Base-by-base conservation (phyloP, 1,284 basidiomycete species). In the Fistulinella cinereoalba region DNA sequence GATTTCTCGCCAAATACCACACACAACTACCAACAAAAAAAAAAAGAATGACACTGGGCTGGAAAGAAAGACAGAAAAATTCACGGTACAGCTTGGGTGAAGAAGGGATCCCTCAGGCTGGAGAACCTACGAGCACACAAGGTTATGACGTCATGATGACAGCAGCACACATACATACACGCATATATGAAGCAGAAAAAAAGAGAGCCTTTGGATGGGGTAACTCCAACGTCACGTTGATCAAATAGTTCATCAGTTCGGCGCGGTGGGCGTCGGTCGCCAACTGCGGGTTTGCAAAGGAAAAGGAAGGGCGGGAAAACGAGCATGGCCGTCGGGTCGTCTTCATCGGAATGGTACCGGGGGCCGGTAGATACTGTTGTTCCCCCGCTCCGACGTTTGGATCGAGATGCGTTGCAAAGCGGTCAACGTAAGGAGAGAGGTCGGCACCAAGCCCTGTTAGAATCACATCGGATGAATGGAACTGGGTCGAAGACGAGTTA, bases 331-430 rank as follows among this genome's bases (percentile, higher is more conserved):
- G 15, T 64, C 58, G 0, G 48, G 41, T 1, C 61, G 10, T 4
- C n/a, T n/a, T 10, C 33, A 6, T 19, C 51, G 3, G 68, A 21
- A 11, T 42, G 65, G 47, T 79, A 82, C 31, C n/a, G n/a, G n/a
- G n/a, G n/a, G 68, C 62, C 1, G 81, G 80, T 80, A 80, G 82
- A 6, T 60, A 54, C 37, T 70, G 56, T 10, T 64, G 62, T 0
- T 53, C 55, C n/a, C 51, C 53, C 0, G 57, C 58, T 18, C 52
- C 57, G 1, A 70, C 67, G 41, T 80, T 81, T 4, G 79, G 78
- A 45, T 80, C 65, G 29, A 79, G 68, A 11, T 63, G 70, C 29
- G 57, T 56, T 8, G 66, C 67, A 44, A 79, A 78, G 23, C 61
- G 68, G 47, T n/a, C n/a, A n/a, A n/a, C n/a, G n/a, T n/a, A n/a